Conservation (phyloP, 2,329 filamentous ascomycete species). For the Ophiostoma triangulosporum region DNA sequence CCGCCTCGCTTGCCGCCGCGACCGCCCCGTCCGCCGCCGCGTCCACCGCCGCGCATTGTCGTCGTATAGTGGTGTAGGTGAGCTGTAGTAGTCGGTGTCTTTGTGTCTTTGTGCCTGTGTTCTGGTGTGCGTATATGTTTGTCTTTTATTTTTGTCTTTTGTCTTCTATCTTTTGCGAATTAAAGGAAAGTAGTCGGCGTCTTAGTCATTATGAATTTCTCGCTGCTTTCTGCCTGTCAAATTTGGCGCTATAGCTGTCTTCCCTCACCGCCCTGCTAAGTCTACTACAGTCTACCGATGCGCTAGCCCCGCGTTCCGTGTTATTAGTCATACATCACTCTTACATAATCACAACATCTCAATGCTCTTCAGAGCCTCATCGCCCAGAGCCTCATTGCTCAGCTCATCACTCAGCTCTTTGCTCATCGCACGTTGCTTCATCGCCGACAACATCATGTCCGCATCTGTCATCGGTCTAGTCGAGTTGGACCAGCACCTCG, state of each 20-base stretch:
- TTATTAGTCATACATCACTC: not conserved
- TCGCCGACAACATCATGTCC: constrained; percentile 22
- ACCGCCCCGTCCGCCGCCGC: constrained; percentile 34
- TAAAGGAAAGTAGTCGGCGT: too few species aligned
- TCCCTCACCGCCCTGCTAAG: constrained; percentile 6
- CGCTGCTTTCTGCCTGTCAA: constrained; percentile 8
- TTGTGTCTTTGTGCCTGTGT: not conserved
- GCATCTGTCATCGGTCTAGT: constrained; percentile 37
- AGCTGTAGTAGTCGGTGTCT: too few species aligned
- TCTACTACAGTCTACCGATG: not conserved
- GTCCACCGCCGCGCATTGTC: constrained; percentile 12
- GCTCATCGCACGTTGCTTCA: not conserved
- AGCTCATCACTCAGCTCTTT: not conserved
- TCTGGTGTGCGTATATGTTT: not conserved
- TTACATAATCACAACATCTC: not conserved
- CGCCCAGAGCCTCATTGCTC: not conserved
- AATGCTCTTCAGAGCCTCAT: not conserved
- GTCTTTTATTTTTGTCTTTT: too few species aligned
- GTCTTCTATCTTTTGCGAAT: too few species aligned
- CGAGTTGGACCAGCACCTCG: constrained; percentile 41
- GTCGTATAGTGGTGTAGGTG: not conserved
- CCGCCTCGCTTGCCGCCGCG: constrained; percentile 30
- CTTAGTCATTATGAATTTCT: not conserved
- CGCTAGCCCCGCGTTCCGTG: constrained; percentile 7
- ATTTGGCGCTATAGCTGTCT: not conserved